phyloP scores from a whole-genome alignment of 1,284 basidiomycete genomes.

The Cystobasidiaceae sp. region DNA sequence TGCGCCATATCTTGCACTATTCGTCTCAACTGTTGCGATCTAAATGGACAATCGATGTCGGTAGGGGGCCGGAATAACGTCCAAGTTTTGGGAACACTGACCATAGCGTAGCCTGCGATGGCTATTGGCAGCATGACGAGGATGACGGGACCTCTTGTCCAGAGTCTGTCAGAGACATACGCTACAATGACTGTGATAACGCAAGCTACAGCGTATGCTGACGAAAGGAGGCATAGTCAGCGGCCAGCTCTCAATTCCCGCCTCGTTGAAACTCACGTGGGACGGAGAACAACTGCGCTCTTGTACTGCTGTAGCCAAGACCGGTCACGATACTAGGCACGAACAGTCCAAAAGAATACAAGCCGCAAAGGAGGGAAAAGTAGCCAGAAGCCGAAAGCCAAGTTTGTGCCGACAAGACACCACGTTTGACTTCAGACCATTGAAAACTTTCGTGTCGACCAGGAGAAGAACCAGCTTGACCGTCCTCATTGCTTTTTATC shows the following conservation, averaged over 20 bases:
- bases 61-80: neutral
- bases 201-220: slow-evolving; percentile 41
- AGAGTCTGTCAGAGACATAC: slow-evolving; percentile 45
- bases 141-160: slow-evolving; percentile 45
- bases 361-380: slow-evolving; percentile 37
- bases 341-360: slow-evolving; percentile 40
- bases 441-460: slow-evolving; percentile 20
- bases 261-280: slow-evolving; percentile 17
- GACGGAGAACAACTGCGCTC: slow-evolving; percentile 40
- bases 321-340: slow-evolving; percentile 38
- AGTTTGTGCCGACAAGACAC: slow-evolving; percentile 31
- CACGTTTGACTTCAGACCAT: slow-evolving; percentile 32
- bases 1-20: slow-evolving; percentile 26
- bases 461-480: neutral
- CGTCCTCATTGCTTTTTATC: slow-evolving; percentile 1
- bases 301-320: slow-evolving; percentile 36
- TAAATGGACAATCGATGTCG: neutral
- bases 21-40: slow-evolving; percentile 1
- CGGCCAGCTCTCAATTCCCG: neutral
- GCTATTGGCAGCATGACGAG: slow-evolving; percentile 44
- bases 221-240: neutral
- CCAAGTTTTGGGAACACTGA: neutral
- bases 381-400: slow-evolving; percentile 41
- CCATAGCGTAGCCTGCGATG: slow-evolving; percentile 46
- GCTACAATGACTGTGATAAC: slow-evolving; percentile 44